phyloP scores from a whole-genome alignment of 2,329 filamentous ascomycete genomes.

The Fusarium ambrosium region DNA sequence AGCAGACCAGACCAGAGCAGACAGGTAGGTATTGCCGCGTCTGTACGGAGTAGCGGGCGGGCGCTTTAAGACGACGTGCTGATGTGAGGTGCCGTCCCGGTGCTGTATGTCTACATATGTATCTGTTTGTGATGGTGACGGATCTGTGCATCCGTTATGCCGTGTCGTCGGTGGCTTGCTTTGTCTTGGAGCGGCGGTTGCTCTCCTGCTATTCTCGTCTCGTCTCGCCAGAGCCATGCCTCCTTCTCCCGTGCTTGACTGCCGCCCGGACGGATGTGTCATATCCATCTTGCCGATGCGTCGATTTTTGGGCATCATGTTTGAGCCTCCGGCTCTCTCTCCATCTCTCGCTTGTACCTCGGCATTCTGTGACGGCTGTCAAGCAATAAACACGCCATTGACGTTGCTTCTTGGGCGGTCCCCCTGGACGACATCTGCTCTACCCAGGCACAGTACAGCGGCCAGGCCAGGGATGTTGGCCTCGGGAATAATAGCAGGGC shows the following conservation, averaged over 20 bases:
- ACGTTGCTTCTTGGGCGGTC: conserved; percentile 20
- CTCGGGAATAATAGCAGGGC: conserved; percentile 39
- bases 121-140: conserved; percentile 2
- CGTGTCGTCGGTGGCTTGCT: conserved; percentile 22
- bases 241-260: conserved; percentile 6
- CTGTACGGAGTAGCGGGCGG: neutral
- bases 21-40: neutral
- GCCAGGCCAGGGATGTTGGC: conserved; percentile 30
- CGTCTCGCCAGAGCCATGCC: conserved; percentile 21
- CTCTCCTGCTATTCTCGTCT: conserved; percentile 22
- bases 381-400: conserved; percentile 34
- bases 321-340: neutral
- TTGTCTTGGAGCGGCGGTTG: conserved; percentile 13
- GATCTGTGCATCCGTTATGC: conserved; percentile 28
- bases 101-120: neutral
- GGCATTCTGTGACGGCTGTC: conserved; percentile 24
- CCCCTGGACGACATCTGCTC: conserved; percentile 24
- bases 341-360: conserved; percentile 21
- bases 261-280: conserved; percentile 8
- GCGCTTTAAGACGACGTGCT: neutral
- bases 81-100: conserved; percentile 1
- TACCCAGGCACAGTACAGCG: neutral
- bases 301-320: neutral
- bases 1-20: neutral
- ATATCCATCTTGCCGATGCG: neutral